phyloP scores from a whole-genome alignment of 371 early-diverging fungal genomes.

The Gilbertella persicaria region DNA sequence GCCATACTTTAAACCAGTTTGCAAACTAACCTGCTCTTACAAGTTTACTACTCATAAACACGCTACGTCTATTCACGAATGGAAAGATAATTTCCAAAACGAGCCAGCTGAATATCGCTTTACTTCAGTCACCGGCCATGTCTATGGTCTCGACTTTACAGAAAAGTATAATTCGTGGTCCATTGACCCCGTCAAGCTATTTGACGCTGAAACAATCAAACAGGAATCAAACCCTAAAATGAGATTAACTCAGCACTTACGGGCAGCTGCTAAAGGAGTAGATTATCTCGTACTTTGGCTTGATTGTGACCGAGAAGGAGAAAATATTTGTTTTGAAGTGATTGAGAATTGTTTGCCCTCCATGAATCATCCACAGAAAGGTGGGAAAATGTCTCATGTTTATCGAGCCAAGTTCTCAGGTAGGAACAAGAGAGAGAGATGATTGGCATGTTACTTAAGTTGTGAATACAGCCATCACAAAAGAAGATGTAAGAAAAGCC shows the following conservation, averaged over 20 bases:
- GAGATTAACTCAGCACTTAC: conserved; percentile 49
- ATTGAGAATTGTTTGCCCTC: conserved; percentile 36
- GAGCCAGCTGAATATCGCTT: conserved; percentile 43
- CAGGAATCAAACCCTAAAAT: conserved; percentile 50
- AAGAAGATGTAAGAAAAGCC: conserved; percentile 56
- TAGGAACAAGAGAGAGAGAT: conserved; percentile 4
- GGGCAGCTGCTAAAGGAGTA: conserved; percentile 40
- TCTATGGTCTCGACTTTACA: conserved; percentile 50
- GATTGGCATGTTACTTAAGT: neutral
- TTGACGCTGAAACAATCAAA: conserved; percentile 46
- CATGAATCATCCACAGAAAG: conserved; percentile 30
- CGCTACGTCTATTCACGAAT: conserved; percentile 51
- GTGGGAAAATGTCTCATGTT: conserved; percentile 33
- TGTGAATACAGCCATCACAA: conserved; percentile 46
- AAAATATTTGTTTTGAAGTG: conserved; percentile 74
- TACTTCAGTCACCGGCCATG: conserved; percentile 51
- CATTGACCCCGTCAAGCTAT: conserved; percentile 44
- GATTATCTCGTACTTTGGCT: conserved; percentile 70
- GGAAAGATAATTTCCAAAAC: conserved; percentile 39
- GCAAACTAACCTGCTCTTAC: neutral
- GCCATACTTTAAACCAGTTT: neutral
- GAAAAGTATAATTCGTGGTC: conserved; percentile 55
- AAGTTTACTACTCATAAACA: conserved; percentile 37
- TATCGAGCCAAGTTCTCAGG: conserved; percentile 64
- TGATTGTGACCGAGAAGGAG: conserved; percentile 80